These are phyloP conservation scores for Scheffersomyces ergatensis DNA, from an alignment of 805 yeast genomes.

Conservation along the genomic window DNA sequence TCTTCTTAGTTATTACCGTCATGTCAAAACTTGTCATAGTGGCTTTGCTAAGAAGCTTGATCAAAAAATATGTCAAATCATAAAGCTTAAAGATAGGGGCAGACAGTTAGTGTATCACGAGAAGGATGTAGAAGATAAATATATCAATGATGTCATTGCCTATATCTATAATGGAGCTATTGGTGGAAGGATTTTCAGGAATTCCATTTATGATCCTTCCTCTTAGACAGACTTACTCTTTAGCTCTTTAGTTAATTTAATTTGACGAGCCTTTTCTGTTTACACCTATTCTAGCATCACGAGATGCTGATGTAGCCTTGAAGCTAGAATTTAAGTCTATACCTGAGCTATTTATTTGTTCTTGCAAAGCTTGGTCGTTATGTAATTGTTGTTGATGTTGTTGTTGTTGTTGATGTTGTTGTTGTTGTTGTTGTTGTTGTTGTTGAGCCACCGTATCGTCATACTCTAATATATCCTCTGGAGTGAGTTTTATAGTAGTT, in stretches of 20 bases:
- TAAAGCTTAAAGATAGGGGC: slow-evolving; percentile 5
- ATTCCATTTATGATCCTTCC: no score
- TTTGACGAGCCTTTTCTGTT: slow-evolving; percentile 5
- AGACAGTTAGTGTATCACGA: slow-evolving; percentile 6
- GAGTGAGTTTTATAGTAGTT: slow-evolving; percentile 61
- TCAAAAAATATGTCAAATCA: slow-evolving; percentile 1
- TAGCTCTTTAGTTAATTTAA: no score
- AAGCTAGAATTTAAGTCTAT: slow-evolving; percentile 56
- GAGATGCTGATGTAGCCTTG: slow-evolving; percentile 22
- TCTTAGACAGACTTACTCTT: no score
- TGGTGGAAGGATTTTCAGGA: no score
- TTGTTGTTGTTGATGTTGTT: slow-evolving; percentile 5
- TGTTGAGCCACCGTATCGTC: slow-evolving; percentile 29
- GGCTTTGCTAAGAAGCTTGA: background rate
- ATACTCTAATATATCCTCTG: slow-evolving; percentile 61
- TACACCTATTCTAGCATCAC: slow-evolving; percentile 21
- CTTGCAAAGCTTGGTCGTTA: slow-evolving; percentile 10
- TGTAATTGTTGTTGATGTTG: slow-evolving; percentile 7
- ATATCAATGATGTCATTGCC: no score
- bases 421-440: slow-evolving; percentile 3
- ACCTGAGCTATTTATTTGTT: slow-evolving; percentile 12
- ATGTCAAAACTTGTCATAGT: slow-evolving; percentile 21
- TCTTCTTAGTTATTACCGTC: slow-evolving; percentile 26
- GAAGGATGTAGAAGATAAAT: background rate
- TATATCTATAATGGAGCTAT: no score